Evolutionary conservation across 2,329 filamentous ascomycete genomes (phyloP), one percentile per base, ranked within the genome.

Genomic region (Talaromyces sp.): DNA sequence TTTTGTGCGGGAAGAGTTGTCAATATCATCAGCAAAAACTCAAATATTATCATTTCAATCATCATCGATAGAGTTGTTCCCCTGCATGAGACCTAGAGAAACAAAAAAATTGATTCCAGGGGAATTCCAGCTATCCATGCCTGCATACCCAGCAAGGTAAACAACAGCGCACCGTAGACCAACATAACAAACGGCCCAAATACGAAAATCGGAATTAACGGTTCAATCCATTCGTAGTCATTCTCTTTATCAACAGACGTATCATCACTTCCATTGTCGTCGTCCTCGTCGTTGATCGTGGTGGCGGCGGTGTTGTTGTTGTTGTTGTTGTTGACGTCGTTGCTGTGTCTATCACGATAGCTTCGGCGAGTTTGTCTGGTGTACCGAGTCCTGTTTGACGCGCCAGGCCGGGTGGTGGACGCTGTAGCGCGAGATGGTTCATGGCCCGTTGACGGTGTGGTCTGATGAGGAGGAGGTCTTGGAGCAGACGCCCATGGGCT

Each of bases 31-130:
- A 23, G 23, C 23, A 23, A 23, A 23, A 23, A 23, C 23, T 23
- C 23, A n/a, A n/a, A n/a, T 40, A 2, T n/a, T 40, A 40, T 40
- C 16, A 14, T 40, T n/a, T 9, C n/a, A 40, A 16, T 16, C 4
- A 40, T 6, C 4, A n/a, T 7, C 16, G n/a, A n/a, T n/a, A 14
- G 5, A n/a, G 1, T 1, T 40, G 0, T 40, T 6, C 2, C n/a
- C 23, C 12, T 3, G n/a, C 5, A n/a, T 5, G 2, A 47, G 2
- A 27, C 2, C 9, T 27, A 47, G 6, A 47, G 44, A 27, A 47
- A 47, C 18, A 47, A 27, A 18, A 10, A 27, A 3, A 47, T 47
- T 4, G 44, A 47, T 4, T 47, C 44, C 18, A 47, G 16, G 10
- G 44, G 44, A 8, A 47, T 9, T 4, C 44, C 44, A 18, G 44